Base-by-base conservation (phyloP, 306 rosid species). In the Ochetophila trinervis region DNA sequence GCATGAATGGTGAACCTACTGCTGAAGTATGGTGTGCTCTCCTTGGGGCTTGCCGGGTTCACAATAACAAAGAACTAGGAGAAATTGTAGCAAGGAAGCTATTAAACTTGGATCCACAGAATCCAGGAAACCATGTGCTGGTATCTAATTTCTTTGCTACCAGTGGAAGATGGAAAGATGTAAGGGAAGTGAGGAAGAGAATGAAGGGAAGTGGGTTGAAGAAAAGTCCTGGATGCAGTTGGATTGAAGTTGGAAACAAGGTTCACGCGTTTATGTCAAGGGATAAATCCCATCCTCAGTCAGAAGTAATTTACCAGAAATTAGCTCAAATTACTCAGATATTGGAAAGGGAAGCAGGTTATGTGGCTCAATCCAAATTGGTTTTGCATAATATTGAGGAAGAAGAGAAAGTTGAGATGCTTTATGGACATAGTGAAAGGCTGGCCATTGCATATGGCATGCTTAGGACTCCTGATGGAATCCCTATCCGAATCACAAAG, bases 11-110 rank as follows among this genome's bases (percentile, higher is more conserved):
- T 19, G 53, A 73, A 74, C 82, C 83, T 75, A 62, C 90, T 27
- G 71, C 90, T 50, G 96, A 89, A 77, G 71, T 84, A 60, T 89
- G 96, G 96, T 84, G 96, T 71, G 82, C 93, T 58, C 86, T 89
- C 61, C 93, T 89, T 23, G 85, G 93, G 51, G 90, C 90, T 64
- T 84, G 88, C 65, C 79, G 57, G 69, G 74, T 86, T 78, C 87
- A 89, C 79, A 79, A 84, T 55, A 84, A 86, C 73, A 79, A 80
- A 73, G 85, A 78, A 75, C 58, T 86, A 52, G 90, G 85, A 48
- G 84, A 84, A 65, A 70, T 86, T 70, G 87, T 82, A n/a, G 82
- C 90, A 5, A 66, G 70, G 73, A 80, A 89, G 66, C 85, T 89
- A 69, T 69, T 84, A 24, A 87, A 84, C 27, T 70, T 78, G 62